Conservation (phyloP, 441 rosid genomes). For the Croton setiger region DNA sequence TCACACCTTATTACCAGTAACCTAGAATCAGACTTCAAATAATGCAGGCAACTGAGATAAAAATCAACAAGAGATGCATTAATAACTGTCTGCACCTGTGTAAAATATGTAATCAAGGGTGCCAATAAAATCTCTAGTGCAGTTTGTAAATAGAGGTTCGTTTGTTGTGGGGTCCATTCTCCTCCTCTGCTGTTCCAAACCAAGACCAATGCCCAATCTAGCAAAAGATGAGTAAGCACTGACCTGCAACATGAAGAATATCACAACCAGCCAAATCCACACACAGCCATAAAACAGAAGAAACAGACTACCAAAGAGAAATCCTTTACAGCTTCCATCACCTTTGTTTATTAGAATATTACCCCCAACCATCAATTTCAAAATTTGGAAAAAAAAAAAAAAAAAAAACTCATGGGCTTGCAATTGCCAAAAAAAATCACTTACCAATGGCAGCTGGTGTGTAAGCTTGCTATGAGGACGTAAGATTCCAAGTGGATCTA, state of each 20-base stretch:
- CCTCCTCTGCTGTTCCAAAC: conserved; percentile 76
- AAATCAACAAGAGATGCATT: neutral
- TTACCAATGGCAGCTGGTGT: conserved; percentile 96
- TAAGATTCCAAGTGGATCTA: conserved; percentile 86
- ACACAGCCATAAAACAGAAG: neutral
- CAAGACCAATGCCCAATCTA: conserved; percentile 57
- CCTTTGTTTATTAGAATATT: neutral
- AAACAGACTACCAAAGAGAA: neutral
- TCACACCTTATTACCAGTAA: neutral
- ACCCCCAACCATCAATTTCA: neutral
- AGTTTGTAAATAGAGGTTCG: conserved; percentile 91
- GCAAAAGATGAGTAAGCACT: conserved; percentile 95
- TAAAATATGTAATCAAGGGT: conserved; percentile 97
- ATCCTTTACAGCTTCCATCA: neutral
- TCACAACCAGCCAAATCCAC: conserved; percentile 20
- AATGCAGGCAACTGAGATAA: neutral
- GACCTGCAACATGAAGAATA: conserved; percentile 56
- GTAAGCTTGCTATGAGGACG: conserved; percentile 83
- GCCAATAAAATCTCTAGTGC: conserved; percentile 96
- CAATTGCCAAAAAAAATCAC: conserved; percentile 7
- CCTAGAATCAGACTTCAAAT: conserved; percentile 13
- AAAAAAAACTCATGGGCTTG: neutral
- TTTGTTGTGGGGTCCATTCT: conserved; percentile 85
- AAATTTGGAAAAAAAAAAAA: neutral
- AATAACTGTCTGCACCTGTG: conserved; percentile 53